Evolutionary conservation across 2,329 filamentous ascomycete genomes (phyloP), one percentile per base, ranked within the genome.

Genomic region (Capronia coronata): DNA sequence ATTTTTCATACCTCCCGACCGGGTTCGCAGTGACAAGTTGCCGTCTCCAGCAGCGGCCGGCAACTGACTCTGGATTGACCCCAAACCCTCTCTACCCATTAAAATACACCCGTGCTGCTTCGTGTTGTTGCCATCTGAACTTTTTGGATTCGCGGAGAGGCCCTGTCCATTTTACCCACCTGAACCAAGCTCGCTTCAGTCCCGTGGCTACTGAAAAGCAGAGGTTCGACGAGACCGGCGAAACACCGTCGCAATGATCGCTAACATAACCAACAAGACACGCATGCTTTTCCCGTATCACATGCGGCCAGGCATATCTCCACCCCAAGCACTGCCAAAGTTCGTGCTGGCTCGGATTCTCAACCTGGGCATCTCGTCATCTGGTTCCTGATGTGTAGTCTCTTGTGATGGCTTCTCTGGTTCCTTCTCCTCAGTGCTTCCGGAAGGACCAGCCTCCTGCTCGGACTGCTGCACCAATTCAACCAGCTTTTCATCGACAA

Each of bases 281-380:
- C 6, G 32, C 10, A 29, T 29, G 23, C 37, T 43, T 25, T 22
- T 27, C 18, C 16, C 35, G 25, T 10, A 30, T 44, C 29, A 51
- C 25, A 49, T 50, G 13, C 53, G 51, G 11, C 50, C 50, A 18
- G 50, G 49, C 46, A 41, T 32, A 41, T 49, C 49, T 21, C 46
- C 52, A 23, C 71, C 71, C 65, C 71, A 73, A 3, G 69, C 71
- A 48, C 68, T 70, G n/a, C 70, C 71, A 63, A 74, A 73, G 60
- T 73, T 73, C 14, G 67, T 71, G 13, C 66, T 68, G 21, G 68
- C 67, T 55, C 65, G 72, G 57, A 73, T 67, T 54, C 65, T 70
- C 49, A 72, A 59, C 57, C 44, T 47, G 23, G 60, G 60, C 34
- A 54, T 49, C 14, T 58, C 55, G 19, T 62, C 59, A 21, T 57